phyloP scores from a whole-genome alignment of 768 basidiomycete genomes.

The Pholiota molesta region DNA sequence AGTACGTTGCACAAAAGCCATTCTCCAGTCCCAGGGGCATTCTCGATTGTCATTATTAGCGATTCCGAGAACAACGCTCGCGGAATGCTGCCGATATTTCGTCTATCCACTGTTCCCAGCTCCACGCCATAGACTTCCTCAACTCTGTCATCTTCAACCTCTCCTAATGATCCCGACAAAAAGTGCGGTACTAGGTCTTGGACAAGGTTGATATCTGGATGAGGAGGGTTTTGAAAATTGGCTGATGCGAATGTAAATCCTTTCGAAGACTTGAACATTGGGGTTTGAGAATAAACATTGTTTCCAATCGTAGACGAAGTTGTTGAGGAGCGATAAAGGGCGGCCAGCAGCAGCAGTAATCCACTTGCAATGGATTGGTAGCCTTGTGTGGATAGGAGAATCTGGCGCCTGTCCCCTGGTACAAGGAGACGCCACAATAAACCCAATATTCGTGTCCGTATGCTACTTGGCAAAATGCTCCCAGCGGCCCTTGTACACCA shows the following conservation, averaged over 20 bases:
- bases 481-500: slow-evolving; percentile 74
- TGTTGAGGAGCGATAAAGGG: slow-evolving; percentile 31
- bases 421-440: slow-evolving; percentile 50
- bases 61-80: slow-evolving; percentile 47
- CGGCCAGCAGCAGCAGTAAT: slow-evolving; percentile 52
- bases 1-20: slow-evolving; percentile 53
- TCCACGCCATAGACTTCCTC: slow-evolving; percentile 53
- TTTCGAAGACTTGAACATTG: slow-evolving; percentile 15
- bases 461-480: slow-evolving; percentile 35
- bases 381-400: slow-evolving; percentile 42
- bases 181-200: slow-evolving; percentile 48
- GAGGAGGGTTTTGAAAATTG: slow-evolving; percentile 20
- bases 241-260: slow-evolving; percentile 6
- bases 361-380: slow-evolving; percentile 56
- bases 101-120: slow-evolving; percentile 37
- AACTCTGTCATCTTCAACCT: slow-evolving; percentile 46
- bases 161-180: slow-evolving; percentile 49
- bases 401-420: slow-evolving; percentile 43
- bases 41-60: slow-evolving; percentile 54
- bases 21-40: slow-evolving; percentile 42
- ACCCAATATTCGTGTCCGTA: slow-evolving; percentile 53
- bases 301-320: slow-evolving; percentile 9
- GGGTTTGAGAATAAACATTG: slow-evolving; percentile 8
- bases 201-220: slow-evolving; percentile 25
- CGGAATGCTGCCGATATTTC: slow-evolving; percentile 32